Evolutionary conservation across 1,139 yeast species (phyloP), one percentile per base, ranked within the genome.

Genomic region (Candida sanyaensis): DNA sequence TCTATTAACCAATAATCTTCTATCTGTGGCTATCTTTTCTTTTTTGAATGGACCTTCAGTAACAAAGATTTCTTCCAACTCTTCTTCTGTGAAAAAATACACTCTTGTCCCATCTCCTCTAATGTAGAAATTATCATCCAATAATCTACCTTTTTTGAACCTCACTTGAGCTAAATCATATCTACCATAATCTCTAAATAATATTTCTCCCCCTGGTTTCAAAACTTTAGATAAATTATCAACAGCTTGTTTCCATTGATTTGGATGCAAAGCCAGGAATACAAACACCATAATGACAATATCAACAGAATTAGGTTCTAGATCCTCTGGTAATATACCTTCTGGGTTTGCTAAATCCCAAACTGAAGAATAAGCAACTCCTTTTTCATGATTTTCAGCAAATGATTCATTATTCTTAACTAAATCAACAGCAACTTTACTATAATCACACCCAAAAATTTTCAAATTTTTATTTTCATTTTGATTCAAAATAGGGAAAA

Each of bases 21-120:
- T 80, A 69, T 93, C 99, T 1, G 96, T 86, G 1, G 91, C 97
- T 39, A 93, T 86, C 65, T 81, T 88, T 32, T 75, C 78, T 55
- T 88, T 92, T 13, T 64, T 67, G 60, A 93, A 90, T 11, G 76
- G 77, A 0, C 77, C 78, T n/a, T 66, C 70, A 12, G 64, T 63
- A 34, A 88, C 81, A 65, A 93, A 93, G 8, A 92, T 88, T 38
- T 80, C 73, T 53, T 88, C 76, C 50, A 92, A 70, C 67, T 93
- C 97, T 49, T 92, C 96, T 63, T 92, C 98, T 1, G 97, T 90
- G 71, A 93, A 93, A 69, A 93, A 93, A 66, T 93, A 93, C 10
- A 95, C 99, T 58, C 99, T 77, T 1, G 99, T 93, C 44, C 99
- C 99, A 63, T 93, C 99, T 36, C 99, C 99, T 61, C 99, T 81